Evolutionary conservation across 2,329 filamentous ascomycete species (phyloP), one percentile per base, ranked within the genome.

Genomic region (Alternaria consortialis): DNA sequence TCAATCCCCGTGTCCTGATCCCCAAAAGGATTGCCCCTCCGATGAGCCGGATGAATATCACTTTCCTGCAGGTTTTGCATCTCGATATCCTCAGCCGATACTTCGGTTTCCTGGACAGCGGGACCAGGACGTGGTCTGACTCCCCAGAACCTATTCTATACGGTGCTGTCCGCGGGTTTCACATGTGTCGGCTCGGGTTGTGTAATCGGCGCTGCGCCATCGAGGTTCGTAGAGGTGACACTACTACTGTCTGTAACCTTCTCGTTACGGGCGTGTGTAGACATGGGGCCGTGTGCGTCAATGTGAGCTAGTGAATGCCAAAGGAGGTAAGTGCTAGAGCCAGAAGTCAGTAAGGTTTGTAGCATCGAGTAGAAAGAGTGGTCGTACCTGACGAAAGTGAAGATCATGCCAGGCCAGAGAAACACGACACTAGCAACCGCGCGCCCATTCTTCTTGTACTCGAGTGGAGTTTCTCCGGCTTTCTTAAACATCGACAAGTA

Each of bases 341-440:
- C 11, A 13, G 2, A 17, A 25, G 40, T 47, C 27, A 56, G 46
- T 43, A 34, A 51, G 12, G 34, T 7, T 23, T 8, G 9, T 51
- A 36, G 12, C 8, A 7, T 13, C 27, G 13, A n/a, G n/a, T 7
- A 8, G 12, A 36, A 5, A 11, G 39, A 34, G 7, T 11, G 7
- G 39, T 58, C 64, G 46, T 63, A 83, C 81, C 81, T 83, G 6
- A 80, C 79, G 56, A 85, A 78, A 0, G 84, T 84, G 15, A 77
- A 80, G 2, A 85, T 58, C 68, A 82, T 80, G 0, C 85, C 86
- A 0, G 82, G 75, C 85, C 86, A 88, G 15, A 84, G 66, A 23
- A 87, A 82, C 0, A 86, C 83, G 4, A 83, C 80, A 39, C 82
- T 82, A 1, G 84, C 83, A 55, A 87, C 70, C 8, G 82, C 83